phyloP scores from a whole-genome alignment of 768 basidiomycete species.

The Tremella yokohamensis region DNA sequence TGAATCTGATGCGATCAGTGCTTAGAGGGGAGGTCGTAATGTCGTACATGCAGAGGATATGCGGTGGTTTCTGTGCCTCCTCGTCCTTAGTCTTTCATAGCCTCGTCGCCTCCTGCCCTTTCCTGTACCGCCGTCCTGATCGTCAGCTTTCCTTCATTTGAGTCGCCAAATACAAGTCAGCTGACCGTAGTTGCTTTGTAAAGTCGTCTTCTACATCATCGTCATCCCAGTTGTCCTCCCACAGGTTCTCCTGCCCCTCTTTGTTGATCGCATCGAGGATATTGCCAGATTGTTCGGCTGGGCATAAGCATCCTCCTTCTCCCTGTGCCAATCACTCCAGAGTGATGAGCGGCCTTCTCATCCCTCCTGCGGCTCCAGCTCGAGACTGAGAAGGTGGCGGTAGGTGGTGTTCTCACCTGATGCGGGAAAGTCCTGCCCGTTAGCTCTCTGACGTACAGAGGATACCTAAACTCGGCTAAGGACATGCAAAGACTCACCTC shows the following conservation, averaged over 20 bases:
- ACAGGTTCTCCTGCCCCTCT: constrained; percentile 75
- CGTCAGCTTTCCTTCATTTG: not conserved
- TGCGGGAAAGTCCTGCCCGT: constrained; percentile 69
- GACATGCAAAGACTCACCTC: too few relatives aligned
- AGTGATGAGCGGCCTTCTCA: not conserved
- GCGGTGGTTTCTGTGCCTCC: not conserved
- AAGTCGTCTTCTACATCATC: constrained; percentile 99
- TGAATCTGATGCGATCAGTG: not conserved
- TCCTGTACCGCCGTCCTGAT: constrained; percentile 39
- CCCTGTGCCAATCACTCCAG: not conserved
- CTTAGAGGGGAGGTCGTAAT: not conserved
- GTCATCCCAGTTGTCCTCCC: constrained; percentile 99
- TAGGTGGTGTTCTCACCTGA: constrained; percentile 58
- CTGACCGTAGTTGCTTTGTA: constrained; percentile 87
- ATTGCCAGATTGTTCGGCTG: constrained; percentile 49
- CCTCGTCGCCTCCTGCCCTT: constrained; percentile 32
- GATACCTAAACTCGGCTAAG: too few relatives aligned
- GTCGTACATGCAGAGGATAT: constrained; percentile 2
- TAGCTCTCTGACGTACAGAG: constrained; percentile 7
- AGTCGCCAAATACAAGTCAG: constrained; percentile 13
- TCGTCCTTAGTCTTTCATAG: constrained; percentile 39
- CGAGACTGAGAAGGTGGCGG: too few relatives aligned
- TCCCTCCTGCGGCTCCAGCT: too few relatives aligned
- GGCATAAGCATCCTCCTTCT: constrained; percentile 3
- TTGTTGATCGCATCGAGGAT: constrained; percentile 68